A percentile compares a stretch with the other conserved stretches of the same genome.
These are phyloP conservation scores for Glycine soja DNA, from an alignment of 306 rosid species.

Conservation along the genomic window DNA sequence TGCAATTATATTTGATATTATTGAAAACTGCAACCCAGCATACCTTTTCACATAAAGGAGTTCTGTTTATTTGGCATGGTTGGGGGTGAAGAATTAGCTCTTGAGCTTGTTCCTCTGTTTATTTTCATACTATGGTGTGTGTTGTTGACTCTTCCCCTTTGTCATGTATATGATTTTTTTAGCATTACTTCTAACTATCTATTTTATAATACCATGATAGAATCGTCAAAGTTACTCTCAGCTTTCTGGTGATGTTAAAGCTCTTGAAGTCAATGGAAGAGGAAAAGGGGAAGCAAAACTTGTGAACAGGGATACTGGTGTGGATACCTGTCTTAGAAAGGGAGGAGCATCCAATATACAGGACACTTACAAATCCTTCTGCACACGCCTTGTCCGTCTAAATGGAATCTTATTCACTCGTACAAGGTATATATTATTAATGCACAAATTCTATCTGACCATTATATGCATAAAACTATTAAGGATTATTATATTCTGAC, in stretches of 20 bases:
- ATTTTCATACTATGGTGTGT: conserved; percentile 22
- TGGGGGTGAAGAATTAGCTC: conserved; percentile 27
- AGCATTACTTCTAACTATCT: conserved; percentile 16
- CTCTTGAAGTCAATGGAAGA: conserved; percentile 66
- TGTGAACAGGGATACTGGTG: conserved; percentile 54
- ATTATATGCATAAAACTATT: conserved; percentile 1
- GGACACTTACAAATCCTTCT: conserved; percentile 68
- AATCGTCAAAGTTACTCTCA: conserved; percentile 89
- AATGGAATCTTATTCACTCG: conserved; percentile 95
- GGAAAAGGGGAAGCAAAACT: conserved; percentile 67
- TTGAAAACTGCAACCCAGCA: not conserved
- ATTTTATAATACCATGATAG: conserved; percentile 52
- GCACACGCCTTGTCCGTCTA: conserved; percentile 83
- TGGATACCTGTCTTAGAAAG: conserved; percentile 55
- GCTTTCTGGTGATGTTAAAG: conserved; percentile 68
- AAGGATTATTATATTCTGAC: conserved; percentile 30
- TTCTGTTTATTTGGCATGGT: conserved; percentile 23
- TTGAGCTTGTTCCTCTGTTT: conserved; percentile 15
- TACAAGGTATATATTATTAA: conserved; percentile 66
- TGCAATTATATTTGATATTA: conserved; percentile 16
- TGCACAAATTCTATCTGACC: not conserved
- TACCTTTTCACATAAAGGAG: not conserved
- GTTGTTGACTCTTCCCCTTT: conserved; percentile 9
- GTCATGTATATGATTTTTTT: not conserved
- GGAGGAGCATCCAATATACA: conserved; percentile 57